These are phyloP conservation scores for Fusarium succisae DNA, from an alignment of 2,329 filamentous ascomycete genomes.

Conservation along the genomic window DNA sequence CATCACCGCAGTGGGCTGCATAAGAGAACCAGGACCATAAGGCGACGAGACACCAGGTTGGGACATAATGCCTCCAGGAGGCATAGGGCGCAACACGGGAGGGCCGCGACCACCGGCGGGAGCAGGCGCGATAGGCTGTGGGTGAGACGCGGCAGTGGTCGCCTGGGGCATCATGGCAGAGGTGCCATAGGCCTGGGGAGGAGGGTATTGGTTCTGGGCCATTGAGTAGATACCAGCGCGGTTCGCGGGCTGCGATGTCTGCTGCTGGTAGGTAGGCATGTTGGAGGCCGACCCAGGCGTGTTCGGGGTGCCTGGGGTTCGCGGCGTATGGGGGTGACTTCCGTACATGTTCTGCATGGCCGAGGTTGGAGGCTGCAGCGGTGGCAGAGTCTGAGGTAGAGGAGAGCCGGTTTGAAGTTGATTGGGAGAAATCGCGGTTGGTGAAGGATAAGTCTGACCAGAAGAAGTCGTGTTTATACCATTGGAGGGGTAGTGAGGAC, in stretches of 20 bases:
- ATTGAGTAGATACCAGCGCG: conserved; percentile 64
- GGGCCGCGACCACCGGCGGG: conserved; percentile 66
- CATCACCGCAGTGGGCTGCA: conserved; percentile 65
- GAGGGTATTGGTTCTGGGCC: conserved; percentile 65
- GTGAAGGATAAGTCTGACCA: conserved; percentile 60
- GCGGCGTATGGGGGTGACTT: conserved; percentile 68
- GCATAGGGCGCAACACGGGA: conserved; percentile 75
- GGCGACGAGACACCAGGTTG: conserved; percentile 67
- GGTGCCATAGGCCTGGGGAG: conserved; percentile 64
- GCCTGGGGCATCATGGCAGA: conserved; percentile 73
- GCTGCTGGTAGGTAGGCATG: conserved; percentile 64
- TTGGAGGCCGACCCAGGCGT: conserved; percentile 65
- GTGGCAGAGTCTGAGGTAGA: conserved; percentile 64
- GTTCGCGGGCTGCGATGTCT: conserved; percentile 58
- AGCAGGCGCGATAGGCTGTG: conserved; percentile 79
- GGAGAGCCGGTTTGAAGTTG: conserved; percentile 60
- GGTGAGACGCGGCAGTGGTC: conserved; percentile 73
- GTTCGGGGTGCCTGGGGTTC: conserved; percentile 70
- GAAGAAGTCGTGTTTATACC: conserved; percentile 64
- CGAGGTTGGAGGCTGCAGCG: conserved; percentile 59
- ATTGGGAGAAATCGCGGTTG: conserved; percentile 61
- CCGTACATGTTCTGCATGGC: conserved; percentile 61
- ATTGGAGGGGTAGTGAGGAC: conserved; percentile 64
- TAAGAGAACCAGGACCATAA: conserved; percentile 67
- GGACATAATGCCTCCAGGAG: conserved; percentile 70